Conservation (phyloP, 2,329 filamentous ascomycete genomes). For the Sordariomycetes sp. region DNA sequence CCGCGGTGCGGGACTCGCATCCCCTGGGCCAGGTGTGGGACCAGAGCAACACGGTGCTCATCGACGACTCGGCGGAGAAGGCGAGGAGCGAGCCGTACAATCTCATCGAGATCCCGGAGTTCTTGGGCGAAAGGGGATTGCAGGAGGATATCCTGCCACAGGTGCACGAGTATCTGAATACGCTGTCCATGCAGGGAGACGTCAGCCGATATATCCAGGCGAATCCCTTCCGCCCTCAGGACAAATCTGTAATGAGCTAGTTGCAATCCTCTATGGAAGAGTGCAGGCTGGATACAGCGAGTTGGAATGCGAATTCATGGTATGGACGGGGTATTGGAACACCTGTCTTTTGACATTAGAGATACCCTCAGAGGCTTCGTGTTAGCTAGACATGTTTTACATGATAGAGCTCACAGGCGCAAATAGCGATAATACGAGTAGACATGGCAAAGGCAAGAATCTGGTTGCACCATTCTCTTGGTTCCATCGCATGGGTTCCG, state of each 20-base stretch:
- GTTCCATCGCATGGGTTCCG: background rate
- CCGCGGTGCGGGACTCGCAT: constrained; percentile 28
- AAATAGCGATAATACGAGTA: no score
- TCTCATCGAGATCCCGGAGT: constrained; percentile 71
- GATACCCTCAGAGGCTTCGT: no score
- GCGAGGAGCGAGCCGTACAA: constrained; percentile 76
- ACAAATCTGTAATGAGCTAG: background rate
- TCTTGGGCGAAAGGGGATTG: constrained; percentile 35
- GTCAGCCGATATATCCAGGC: constrained; percentile 50
- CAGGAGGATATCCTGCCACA: constrained; percentile 36
- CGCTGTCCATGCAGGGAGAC: constrained; percentile 41
- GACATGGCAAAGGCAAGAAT: background rate
- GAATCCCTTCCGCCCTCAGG: constrained; percentile 29
- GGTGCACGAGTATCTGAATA: constrained; percentile 52
- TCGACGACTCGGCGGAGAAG: constrained; percentile 80
- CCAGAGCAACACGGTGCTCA: constrained; percentile 77
- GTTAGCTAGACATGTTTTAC: background rate
- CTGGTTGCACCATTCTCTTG: background rate
- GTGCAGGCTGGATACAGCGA: background rate
- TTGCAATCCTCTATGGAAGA: background rate
- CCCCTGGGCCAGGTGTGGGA: constrained; percentile 48
- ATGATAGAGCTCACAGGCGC: background rate
- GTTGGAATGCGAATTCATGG: background rate
- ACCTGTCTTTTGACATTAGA: no score
- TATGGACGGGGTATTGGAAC: background rate